Conservation (phyloP, 441 rosid species). For the Cnidoscolus chayamansa region DNA sequence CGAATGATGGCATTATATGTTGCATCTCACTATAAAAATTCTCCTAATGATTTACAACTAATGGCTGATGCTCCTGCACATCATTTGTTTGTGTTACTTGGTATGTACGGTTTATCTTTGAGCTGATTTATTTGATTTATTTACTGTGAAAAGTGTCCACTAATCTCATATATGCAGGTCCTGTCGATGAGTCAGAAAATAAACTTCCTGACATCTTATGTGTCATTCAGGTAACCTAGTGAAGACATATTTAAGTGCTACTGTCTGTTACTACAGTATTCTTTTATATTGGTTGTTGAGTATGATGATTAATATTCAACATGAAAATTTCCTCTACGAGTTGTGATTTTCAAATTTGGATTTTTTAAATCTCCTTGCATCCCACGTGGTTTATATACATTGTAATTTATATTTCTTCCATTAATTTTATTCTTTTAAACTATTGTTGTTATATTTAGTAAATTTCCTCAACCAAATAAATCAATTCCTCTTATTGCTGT, state of each 20-base stretch:
- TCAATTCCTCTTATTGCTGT: not conserved
- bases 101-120: constrained; percentile 35
- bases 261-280: not conserved
- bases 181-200: constrained; percentile 90
- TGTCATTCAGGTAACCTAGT: constrained; percentile 66
- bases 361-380: not conserved
- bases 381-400: not conserved
- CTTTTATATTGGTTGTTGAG: not conserved
- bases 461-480: constrained; percentile 1
- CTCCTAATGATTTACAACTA: constrained; percentile 95
- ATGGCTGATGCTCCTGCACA: constrained; percentile 99
- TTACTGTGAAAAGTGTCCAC: constrained; percentile 18
- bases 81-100: constrained; percentile 90
- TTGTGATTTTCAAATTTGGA: not conserved
- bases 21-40: constrained; percentile 96
- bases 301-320: not conserved
- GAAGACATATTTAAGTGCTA: not conserved
- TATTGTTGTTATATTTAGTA: not conserved
- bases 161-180: constrained; percentile 52
- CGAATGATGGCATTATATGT: constrained; percentile 98
- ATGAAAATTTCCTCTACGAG: not conserved
- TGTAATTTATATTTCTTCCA: not conserved
- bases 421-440: not conserved
- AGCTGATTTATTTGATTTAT: constrained; percentile 21
- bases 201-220: constrained; percentile 94